Conservation (phyloP, 2,329 filamentous ascomycete species). For the Fusarium aywerte region DNA sequence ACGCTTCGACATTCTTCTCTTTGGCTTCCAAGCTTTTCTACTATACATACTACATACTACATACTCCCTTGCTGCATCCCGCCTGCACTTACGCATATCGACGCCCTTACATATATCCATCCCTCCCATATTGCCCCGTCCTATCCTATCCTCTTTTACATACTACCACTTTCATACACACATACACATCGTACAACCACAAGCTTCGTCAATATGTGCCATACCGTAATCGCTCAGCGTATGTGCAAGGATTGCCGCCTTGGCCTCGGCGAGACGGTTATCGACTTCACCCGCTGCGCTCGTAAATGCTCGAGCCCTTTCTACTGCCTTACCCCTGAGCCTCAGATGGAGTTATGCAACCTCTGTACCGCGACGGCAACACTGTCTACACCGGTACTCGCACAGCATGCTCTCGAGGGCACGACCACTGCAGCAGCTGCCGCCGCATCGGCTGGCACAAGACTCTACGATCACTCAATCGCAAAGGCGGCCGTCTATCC, state of each 20-base stretch:
- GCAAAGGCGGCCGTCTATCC: conserved; percentile 31
- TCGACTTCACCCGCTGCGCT: conserved; percentile 47
- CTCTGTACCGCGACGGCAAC: conserved; percentile 38
- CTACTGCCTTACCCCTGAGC: conserved; percentile 46
- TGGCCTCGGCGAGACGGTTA: conserved; percentile 46
- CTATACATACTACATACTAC: not conserved
- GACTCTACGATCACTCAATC: conserved; percentile 37
- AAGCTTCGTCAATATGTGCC: conserved; percentile 43
- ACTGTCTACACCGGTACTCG: conserved; percentile 44
- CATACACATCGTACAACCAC: conserved; percentile 17
- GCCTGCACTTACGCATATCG: conserved; percentile 3
- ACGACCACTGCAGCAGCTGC: conserved; percentile 20
- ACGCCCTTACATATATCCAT: conserved; percentile 7
- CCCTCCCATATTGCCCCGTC: not conserved
- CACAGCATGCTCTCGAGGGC: conserved; percentile 37
- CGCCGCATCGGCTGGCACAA: conserved; percentile 19
- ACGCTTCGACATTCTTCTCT: conserved; percentile 16
- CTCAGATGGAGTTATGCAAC: conserved; percentile 44
- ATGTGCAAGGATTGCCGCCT: conserved; percentile 45
- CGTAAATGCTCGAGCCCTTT: conserved; percentile 48
- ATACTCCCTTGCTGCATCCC: conserved; percentile 1
- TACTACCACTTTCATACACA: conserved; percentile 1
- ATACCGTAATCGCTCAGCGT: conserved; percentile 47
- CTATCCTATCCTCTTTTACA: not conserved
- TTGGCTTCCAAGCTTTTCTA: conserved; percentile 15